These are phyloP conservation scores for Patellaria atrata DNA, from an alignment of 495 filamentous ascomycete species.

Conservation along the genomic window DNA sequence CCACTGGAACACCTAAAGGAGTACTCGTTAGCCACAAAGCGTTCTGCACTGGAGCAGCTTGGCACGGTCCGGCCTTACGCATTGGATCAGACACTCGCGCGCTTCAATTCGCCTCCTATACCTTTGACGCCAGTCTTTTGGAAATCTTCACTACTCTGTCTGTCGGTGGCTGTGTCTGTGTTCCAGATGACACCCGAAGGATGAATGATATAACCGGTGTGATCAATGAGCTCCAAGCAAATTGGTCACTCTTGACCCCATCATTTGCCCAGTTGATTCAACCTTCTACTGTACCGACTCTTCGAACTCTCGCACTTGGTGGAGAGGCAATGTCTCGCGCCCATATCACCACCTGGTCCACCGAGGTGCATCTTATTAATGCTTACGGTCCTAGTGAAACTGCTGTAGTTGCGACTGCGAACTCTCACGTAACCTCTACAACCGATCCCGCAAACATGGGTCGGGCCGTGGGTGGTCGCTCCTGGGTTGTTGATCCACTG, in stretches of 20 bases:
- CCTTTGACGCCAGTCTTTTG: conserved; percentile 33
- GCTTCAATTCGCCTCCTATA: conserved; percentile 34
- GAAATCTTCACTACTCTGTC: conserved; percentile 31
- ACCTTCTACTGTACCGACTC: conserved; percentile 24
- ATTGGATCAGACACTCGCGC: conserved; percentile 21
- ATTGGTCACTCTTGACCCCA: conserved; percentile 31
- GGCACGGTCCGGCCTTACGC: conserved; percentile 19
- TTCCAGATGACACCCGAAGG: conserved; percentile 28
- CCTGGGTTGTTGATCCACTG: conserved; percentile 28
- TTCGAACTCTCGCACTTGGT: conserved; percentile 26
- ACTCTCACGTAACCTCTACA: conserved; percentile 7
- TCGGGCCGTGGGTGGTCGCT: conserved; percentile 13
- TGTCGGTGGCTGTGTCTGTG: conserved; percentile 34
- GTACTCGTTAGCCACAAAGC: conserved; percentile 36
- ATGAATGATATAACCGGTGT: conserved; percentile 24
- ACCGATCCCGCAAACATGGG: conserved; percentile 22
- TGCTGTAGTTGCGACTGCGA: conserved; percentile 10
- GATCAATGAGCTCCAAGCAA: conserved; percentile 26
- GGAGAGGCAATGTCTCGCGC: conserved; percentile 26
- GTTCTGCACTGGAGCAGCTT: conserved; percentile 25
- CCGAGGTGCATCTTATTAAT: conserved; percentile 14
- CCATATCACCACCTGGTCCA: conserved; percentile 12
- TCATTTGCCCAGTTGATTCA: conserved; percentile 28
- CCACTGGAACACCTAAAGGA: conserved; percentile 42
- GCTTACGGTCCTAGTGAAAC: conserved; percentile 29